Evolutionary conservation across 1,139 yeast genomes (phyloP).

Genomic region (Spathaspora sp.): DNA sequence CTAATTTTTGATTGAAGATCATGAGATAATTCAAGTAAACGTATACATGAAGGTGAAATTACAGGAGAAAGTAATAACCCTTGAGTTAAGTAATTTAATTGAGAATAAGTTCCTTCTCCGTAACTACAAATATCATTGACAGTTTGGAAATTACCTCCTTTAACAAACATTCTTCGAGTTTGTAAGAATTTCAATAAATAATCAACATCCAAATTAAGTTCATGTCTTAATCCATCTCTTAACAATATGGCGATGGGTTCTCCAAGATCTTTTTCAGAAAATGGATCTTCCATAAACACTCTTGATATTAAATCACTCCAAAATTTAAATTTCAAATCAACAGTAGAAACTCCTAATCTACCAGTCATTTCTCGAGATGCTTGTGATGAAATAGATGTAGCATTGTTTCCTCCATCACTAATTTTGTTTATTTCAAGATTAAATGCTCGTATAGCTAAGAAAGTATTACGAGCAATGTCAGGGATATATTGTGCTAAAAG

Average conservation of each 20-base stretch:
- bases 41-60: conserved; percentile 57
- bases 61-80: conserved; percentile 58
- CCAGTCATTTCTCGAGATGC: conserved; percentile 31
- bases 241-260: conserved; percentile 69
- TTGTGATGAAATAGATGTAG: conserved; percentile 29
- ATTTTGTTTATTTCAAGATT: conserved; percentile 67
- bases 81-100: conserved; percentile 67
- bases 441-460: conserved; percentile 68
- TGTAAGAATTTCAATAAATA: conserved; percentile 62
- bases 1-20: conserved; percentile 43
- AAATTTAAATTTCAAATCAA: conserved; percentile 58
- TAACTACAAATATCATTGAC: conserved; percentile 66
- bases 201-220: conserved; percentile 51
- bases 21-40: conserved; percentile 47
- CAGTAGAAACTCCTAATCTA: conserved; percentile 43
- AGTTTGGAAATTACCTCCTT: conserved; percentile 42
- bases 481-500: conserved; percentile 72
- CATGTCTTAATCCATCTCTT: conserved; percentile 48
- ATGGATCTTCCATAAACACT: conserved; percentile 39
- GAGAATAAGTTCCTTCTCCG: conserved; percentile 82
- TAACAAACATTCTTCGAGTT: conserved; percentile 56
- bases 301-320: conserved; percentile 56
- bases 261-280: conserved; percentile 39
- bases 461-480: conserved; percentile 61
- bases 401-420: conserved; percentile 43